Evolutionary conservation across 139 green algal genomes (phyloP), one percentile per base, ranked within the genome.

Genomic region (Bryopsis sp.): DNA sequence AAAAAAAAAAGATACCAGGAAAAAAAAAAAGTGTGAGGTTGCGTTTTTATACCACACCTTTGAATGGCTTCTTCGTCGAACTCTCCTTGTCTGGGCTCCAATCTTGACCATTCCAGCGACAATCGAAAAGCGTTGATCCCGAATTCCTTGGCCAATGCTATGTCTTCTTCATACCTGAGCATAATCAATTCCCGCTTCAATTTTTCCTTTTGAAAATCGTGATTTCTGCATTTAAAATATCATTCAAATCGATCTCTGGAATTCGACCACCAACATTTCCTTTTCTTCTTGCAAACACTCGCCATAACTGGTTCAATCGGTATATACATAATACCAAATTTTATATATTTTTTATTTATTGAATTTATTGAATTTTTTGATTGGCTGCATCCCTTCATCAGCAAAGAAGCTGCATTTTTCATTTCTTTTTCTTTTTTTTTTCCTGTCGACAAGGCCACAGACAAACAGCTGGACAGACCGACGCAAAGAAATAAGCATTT

Each of bases 21-120:
- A 26, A 57, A 24, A 57, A 57, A 26, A 24, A 24, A 24, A 57
- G 47, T 22, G 47, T 22, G 47, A 57, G 47, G 47, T 57, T n/a
- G n/a, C n/a, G n/a, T n/a, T n/a, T n/a, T n/a, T n/a, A 37, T 69
- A 32, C 36, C 70, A 11, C 54, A 82, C 81, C 81, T 73, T 34
- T 72, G 26, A 32, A 94, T 74, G 2, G 88, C 88, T 1, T 50
- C 65, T 48, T 74, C n/a, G 70, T 93, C 82, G 7, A 85, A 75
- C 31, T 78, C n/a, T 2, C 84, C 84, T 2, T 59, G 70, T 31
- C 39, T 47, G 2, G 88, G 88, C 65, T 89, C 78, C 2, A 94
- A 81, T 64, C 87, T 79, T 24, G 76, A 74, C 88, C 88, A 95
- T 74, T 95, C 88, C 35, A 95, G 76, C 5, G 83, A 91, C 35